phyloP scores from a whole-genome alignment of 148 eudicot species.

The Amaranthus hypochondriacus region DNA sequence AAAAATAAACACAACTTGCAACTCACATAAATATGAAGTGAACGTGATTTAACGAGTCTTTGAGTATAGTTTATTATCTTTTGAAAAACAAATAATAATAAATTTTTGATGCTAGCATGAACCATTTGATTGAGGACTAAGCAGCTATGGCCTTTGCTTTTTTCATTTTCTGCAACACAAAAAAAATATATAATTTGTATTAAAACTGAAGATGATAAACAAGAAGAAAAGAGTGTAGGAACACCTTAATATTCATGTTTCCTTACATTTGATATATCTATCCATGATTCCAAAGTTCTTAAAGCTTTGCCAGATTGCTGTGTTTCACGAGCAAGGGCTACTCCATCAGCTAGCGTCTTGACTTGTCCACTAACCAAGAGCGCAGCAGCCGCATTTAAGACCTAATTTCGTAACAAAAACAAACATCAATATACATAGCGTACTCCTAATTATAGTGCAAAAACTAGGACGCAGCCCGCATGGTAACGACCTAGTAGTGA shows the following conservation, averaged over 20 bases:
- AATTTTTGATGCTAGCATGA: too few species aligned
- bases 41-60: too few species aligned
- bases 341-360: constrained; percentile 63
- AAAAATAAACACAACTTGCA: too few species aligned
- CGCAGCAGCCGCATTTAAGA: constrained; percentile 88
- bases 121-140: neutral
- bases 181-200: neutral
- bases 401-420: constrained; percentile 32
- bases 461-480: neutral
- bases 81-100: too few species aligned
- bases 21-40: too few species aligned
- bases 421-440: neutral
- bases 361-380: constrained; percentile 74
- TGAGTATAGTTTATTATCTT: too few species aligned
- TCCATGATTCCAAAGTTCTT: constrained; percentile 72
- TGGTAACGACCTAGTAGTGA: too few species aligned
- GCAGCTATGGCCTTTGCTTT: constrained; percentile 11
- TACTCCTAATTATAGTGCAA: neutral
- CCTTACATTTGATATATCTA: constrained; percentile 61
- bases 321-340: constrained; percentile 71
- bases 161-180: constrained; percentile 19
- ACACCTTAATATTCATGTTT: neutral
- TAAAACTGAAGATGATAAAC: neutral
- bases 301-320: constrained; percentile 72
- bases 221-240: neutral